These are phyloP conservation scores for Pneumocystis carinii DNA, from an alignment of 1,139 yeast genomes.

Conservation along the genomic window DNA sequence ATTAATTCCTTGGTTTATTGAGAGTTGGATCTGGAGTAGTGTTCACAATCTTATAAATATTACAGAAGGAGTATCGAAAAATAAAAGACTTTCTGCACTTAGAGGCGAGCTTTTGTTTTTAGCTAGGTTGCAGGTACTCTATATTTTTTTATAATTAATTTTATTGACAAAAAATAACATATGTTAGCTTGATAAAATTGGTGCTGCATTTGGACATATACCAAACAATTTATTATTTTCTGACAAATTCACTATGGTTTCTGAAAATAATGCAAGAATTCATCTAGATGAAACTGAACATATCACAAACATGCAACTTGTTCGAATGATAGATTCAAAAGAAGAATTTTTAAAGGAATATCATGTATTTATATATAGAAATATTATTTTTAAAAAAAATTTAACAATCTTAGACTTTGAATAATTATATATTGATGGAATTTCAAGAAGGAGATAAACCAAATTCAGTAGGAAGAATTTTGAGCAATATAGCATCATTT, in stretches of 20 bases:
- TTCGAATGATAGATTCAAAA: not conserved
- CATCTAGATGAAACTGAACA: not conserved
- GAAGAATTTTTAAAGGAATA: not conserved
- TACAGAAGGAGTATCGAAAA: not conserved
- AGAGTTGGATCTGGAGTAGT: not conserved
- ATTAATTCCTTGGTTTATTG: not conserved
- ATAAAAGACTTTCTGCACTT: not conserved
- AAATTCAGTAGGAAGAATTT: slow-evolving; percentile 33
- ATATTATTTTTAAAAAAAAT: not conserved
- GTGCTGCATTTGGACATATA: not conserved
- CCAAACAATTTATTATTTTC: not conserved
- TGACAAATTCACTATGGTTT: not conserved
- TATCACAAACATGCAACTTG: not conserved
- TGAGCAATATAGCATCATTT: slow-evolving; percentile 29
- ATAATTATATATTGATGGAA: slow-evolving; percentile 20
- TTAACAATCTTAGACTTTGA: slow-evolving; percentile 13
- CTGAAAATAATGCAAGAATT: not conserved
- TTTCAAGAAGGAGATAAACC: slow-evolving; percentile 26
- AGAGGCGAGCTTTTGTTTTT: not conserved
- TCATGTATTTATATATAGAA: not conserved
- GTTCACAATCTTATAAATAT: not conserved
- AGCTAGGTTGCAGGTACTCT: not conserved
- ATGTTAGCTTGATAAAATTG: not conserved
- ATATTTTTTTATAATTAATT: not conserved
- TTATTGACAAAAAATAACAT: not conserved